phyloP scores from a whole-genome alignment of 1,284 basidiomycete species.

The Malassezia nana region DNA sequence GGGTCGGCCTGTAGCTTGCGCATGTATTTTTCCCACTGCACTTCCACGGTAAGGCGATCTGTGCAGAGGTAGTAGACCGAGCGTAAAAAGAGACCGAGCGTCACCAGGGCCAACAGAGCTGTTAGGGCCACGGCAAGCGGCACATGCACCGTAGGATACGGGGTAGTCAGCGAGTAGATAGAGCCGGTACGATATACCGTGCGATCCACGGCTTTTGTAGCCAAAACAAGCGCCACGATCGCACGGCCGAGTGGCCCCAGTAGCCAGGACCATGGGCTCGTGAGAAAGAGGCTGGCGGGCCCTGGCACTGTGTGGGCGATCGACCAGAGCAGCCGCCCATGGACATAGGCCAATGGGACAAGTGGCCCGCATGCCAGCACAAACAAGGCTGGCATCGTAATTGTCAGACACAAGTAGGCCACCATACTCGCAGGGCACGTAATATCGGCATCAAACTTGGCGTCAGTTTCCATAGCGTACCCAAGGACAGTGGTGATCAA shows the following conservation, averaged over 20 bases:
- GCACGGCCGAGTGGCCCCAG: slow-evolving; percentile 5
- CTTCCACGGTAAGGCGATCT: not conserved
- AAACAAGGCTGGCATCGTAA: not conserved
- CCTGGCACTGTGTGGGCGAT: not conserved
- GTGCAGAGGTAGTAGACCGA: not conserved
- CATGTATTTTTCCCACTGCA: not conserved
- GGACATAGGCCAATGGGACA: not conserved
- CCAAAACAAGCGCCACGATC: not conserved
- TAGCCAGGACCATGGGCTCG: slow-evolving; percentile 5
- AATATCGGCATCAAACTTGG: slow-evolving; percentile 6
- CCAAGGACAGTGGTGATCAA: slow-evolving; percentile 15
- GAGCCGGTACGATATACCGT: not conserved
- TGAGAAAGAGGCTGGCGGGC: not conserved
- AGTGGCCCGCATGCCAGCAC: not conserved
- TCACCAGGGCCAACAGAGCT: not conserved
- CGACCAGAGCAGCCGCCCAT: not conserved
- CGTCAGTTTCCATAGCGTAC: not conserved
- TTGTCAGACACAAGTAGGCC: not conserved
- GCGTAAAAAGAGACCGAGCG: not conserved
- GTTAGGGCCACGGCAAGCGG: not conserved
- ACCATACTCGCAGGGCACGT: not conserved
- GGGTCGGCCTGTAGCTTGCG: not conserved
- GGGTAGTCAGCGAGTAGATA: not conserved
- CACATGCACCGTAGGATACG: not conserved
- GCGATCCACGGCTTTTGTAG: not conserved